Base-by-base conservation (phyloP, 2,329 filamentous ascomycete genomes). In the Aplosporella prunicola region DNA sequence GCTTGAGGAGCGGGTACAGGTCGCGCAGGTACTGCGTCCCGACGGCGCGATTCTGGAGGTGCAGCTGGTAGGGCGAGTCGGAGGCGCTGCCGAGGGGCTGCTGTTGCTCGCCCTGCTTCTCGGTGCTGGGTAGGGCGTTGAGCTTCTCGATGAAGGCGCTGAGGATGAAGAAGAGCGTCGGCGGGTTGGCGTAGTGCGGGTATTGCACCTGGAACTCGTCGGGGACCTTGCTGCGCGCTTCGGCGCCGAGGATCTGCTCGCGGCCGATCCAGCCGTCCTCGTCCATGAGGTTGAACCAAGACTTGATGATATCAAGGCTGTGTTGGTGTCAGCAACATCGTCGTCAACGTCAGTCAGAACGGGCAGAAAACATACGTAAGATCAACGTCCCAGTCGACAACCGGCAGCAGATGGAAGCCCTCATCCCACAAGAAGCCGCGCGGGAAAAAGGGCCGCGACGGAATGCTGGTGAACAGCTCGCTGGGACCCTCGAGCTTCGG, bases 361-460 rank as follows among this genome's bases (percentile, higher is more conserved):
- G 15, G 11, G n/a, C 11, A 20, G 55, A 62, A 34, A 20, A 56
- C 62, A 35, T 54, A 68, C 65, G 82, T 78, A 35, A 96, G 71
- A 53, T 95, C 88, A 35, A 87, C 76, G 56, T 98, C 91, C 83
- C 88, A 98, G 47, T 98, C 89, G 14, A 86, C 74, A 37, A 98
- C 80, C 2, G 88, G 88, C 32, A 94, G 68, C 23, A 98, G 68
- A 53, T 98, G 91, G 62, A 96, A 98, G 1, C 91, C 91, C 59
- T 98, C 91, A 51, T 98, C 91, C 91, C 91, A 98, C 4, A 96
- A 70, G 58, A 98, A 98, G 1, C 91, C 91, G 43, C 91, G 75
- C 1, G 91, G 91, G 63, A 98, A 98, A 67, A 98, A 98, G 0
- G 91, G 84, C 4, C 91, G 72, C 7, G 89, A 96, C 0, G 91